Percentiles rank a stretch among this genome's conserved stretches.
Evolutionary conservation across 1,139 yeast genomes (phyloP).

Genomic region (Blastobotrys malaysiensis): DNA sequence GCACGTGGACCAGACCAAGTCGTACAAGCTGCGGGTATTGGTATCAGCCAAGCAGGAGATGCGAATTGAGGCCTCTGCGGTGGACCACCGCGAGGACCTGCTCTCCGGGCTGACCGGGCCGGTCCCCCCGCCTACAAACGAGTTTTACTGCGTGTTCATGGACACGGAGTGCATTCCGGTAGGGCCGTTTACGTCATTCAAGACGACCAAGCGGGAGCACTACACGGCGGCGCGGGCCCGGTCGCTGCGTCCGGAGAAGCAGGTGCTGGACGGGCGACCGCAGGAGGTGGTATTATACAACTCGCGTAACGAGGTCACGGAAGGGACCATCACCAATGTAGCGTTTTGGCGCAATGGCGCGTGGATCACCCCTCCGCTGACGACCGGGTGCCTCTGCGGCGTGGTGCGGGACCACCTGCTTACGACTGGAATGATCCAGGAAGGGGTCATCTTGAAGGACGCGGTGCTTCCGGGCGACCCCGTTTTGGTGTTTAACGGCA

Average conservation of each 20-base stretch:
- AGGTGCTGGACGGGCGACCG: constrained; percentile 11
- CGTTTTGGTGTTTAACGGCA: constrained; percentile 70
- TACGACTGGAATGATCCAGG: constrained; percentile 49
- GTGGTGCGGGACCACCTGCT: constrained; percentile 67
- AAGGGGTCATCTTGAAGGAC: constrained; percentile 43
- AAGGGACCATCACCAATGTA: constrained; percentile 79
- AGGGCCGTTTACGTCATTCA: constrained; percentile 81
- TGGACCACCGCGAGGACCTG: constrained; percentile 38
- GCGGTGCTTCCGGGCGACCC: constrained; percentile 57
- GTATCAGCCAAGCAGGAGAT: constrained; percentile 46
- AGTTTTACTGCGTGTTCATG: constrained; percentile 54
- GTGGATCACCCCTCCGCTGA: constrained; percentile 78
- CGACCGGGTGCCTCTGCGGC: constrained; percentile 82
- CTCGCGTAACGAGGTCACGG: constrained; percentile 57
- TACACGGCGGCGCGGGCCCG: constrained; percentile 60
- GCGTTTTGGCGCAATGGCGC: constrained; percentile 53
- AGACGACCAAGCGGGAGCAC: constrained; percentile 67
- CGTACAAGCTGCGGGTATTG: constrained; percentile 59
- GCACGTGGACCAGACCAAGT: constrained; percentile 23
- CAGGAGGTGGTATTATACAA: constrained; percentile 71
- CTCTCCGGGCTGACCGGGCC: constrained; percentile 34
- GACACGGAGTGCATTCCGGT: constrained; percentile 50
- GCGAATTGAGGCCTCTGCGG: constrained; percentile 46
- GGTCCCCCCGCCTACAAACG: constrained; percentile 25
- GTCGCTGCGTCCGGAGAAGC: constrained; percentile 29